phyloP scores from a whole-genome alignment of 108 stramenopile species.

The Discostella stelligeroides region DNA sequence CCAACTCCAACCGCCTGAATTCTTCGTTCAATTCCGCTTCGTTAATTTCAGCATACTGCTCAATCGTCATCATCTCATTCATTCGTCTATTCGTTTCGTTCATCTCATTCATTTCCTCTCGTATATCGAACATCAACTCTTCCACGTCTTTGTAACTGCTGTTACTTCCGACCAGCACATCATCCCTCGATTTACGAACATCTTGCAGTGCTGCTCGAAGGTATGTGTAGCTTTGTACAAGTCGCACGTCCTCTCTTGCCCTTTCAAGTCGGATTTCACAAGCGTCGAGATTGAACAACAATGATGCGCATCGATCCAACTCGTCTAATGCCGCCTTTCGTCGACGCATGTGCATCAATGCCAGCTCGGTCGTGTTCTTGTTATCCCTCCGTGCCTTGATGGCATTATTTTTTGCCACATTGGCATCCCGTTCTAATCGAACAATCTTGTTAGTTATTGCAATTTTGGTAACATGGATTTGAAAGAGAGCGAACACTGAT shows the following conservation, averaged over 20 bases:
- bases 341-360: slow-evolving; percentile 35
- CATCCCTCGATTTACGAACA: slow-evolving; percentile 17
- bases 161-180: neutral
- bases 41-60: slow-evolving; percentile 6
- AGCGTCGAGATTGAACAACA: slow-evolving; percentile 35
- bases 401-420: slow-evolving; percentile 26
- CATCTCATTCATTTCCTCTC: slow-evolving; percentile 35
- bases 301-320: slow-evolving; percentile 32
- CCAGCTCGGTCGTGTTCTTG: slow-evolving; percentile 10
- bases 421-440: slow-evolving; percentile 32
- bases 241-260: slow-evolving; percentile 30
- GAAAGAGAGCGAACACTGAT: slow-evolving; percentile 36
- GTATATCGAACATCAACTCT: slow-evolving; percentile 38
- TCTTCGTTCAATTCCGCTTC: slow-evolving; percentile 42
- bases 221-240: slow-evolving; percentile 21
- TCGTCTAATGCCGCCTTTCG: slow-evolving; percentile 39
- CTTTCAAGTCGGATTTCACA: slow-evolving; percentile 41
- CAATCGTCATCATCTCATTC: slow-evolving; percentile 1
- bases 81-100: neutral
- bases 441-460: slow-evolving; percentile 23
- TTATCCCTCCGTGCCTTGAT: slow-evolving; percentile 9
- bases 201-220: slow-evolving; percentile 32
- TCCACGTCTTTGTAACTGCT: slow-evolving; percentile 14
- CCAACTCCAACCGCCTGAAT: slow-evolving; percentile 34
- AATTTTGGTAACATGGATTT: slow-evolving; percentile 33